Evolutionary conservation across 1,284 basidiomycete genomes (phyloP).

Genomic region (Tetrapyrgos nigripes): DNA sequence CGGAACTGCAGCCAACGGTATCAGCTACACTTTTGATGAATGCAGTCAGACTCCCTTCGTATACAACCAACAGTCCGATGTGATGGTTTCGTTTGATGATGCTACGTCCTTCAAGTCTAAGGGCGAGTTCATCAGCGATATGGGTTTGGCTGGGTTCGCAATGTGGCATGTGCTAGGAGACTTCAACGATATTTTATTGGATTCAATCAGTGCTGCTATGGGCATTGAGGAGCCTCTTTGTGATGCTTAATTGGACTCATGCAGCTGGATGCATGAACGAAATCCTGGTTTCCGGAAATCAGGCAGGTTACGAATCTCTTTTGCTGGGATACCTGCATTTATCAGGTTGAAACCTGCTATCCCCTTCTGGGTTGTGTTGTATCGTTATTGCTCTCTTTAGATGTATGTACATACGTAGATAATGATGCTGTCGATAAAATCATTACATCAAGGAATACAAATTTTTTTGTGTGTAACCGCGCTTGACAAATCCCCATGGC

Average conservation of each 20-base stretch:
- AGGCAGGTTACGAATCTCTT: not conserved
- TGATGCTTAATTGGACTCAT: not conserved
- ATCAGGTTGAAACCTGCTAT: no score
- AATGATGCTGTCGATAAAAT: no score
- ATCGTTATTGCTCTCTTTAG: no score
- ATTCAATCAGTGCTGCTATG: slow-evolving; percentile 48
- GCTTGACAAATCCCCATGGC: slow-evolving; percentile 49
- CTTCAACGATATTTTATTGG: slow-evolving; percentile 58
- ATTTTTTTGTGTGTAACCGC: no score
- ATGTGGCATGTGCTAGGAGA: slow-evolving; percentile 73
- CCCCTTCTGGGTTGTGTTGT: no score
- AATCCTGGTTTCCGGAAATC: not conserved
- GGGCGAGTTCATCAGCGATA: slow-evolving; percentile 59
- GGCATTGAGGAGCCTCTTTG: slow-evolving; percentile 3
- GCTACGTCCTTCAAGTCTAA: slow-evolving; percentile 63
- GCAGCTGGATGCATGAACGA: not conserved
- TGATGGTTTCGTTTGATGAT: slow-evolving; percentile 71
- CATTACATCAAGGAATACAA: no score
- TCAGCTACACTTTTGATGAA: slow-evolving; percentile 59
- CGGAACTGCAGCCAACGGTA: slow-evolving; percentile 55
- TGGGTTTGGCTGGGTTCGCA: slow-evolving; percentile 64
- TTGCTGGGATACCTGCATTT: no score
- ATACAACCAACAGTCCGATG: slow-evolving; percentile 56
- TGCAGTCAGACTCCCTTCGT: slow-evolving; percentile 76
- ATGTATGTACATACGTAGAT: no score